phyloP scores from a whole-genome alignment of 768 basidiomycete species.

The Kwoniella mangroviensis region DNA sequence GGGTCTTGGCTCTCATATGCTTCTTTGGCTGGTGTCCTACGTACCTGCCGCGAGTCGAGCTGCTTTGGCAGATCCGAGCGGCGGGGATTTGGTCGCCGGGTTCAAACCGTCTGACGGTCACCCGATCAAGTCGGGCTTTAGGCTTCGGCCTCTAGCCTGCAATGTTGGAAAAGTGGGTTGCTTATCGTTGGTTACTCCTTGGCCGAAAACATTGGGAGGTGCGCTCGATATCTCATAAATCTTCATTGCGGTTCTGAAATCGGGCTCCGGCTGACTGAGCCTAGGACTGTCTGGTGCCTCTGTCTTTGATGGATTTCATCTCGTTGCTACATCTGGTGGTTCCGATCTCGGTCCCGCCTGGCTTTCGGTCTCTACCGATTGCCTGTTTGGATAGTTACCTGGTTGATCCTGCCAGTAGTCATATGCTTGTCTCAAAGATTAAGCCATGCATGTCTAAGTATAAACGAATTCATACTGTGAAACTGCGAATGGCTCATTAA shows the following conservation, averaged over 20 bases:
- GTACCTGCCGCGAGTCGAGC: constrained; percentile 14
- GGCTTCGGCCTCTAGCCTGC: constrained; percentile 25
- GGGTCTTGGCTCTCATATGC: constrained; percentile 17
- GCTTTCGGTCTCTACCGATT: constrained; percentile 43
- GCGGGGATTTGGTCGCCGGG: neutral
- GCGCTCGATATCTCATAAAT: constrained; percentile 56
- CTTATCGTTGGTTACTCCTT: constrained; percentile 58
- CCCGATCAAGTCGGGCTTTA: neutral
- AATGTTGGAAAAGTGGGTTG: constrained; percentile 56
- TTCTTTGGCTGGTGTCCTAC: constrained; percentile 2
- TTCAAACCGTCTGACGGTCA: neutral
- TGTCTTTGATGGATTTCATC: constrained; percentile 50
- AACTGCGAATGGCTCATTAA: constrained; percentile 83
- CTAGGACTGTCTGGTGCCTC: no score
- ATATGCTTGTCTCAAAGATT: constrained; percentile 84
- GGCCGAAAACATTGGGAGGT: constrained; percentile 58
- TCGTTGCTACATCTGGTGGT: neutral
- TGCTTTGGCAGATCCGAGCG: constrained; percentile 12
- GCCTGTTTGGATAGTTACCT: constrained; percentile 68
- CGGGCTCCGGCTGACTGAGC: constrained; percentile 54
- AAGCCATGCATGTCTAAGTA: constrained; percentile 83
- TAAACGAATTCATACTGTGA: constrained; percentile 74
- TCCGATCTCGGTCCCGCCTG: constrained; percentile 26
- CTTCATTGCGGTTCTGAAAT: constrained; percentile 56
- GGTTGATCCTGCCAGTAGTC: constrained; percentile 84